Evolutionary conservation across 2,329 filamentous ascomycete genomes (phyloP).

Genomic region (Tricladium varicosporioides): DNA sequence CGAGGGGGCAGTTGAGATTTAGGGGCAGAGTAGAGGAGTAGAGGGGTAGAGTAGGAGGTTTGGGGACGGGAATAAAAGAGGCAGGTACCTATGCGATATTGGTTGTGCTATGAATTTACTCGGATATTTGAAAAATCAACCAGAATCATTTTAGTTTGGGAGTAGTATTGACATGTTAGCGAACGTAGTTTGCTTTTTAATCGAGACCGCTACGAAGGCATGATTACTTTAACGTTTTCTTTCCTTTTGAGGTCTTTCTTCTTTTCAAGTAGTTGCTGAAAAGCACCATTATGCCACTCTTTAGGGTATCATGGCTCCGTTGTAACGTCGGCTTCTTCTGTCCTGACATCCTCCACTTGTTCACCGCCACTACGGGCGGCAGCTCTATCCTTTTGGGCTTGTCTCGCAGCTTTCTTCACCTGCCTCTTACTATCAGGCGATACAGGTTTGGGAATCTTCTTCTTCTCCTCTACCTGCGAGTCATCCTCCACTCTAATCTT

Average conservation of each 20-base stretch:
- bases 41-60: too few relatives aligned
- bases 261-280: background rate
- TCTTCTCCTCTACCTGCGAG: slow-evolving; percentile 7
- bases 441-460: background rate
- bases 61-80: background rate
- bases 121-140: too few relatives aligned
- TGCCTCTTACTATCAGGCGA: slow-evolving; percentile 25
- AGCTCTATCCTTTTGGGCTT: slow-evolving; percentile 20
- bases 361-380: background rate
- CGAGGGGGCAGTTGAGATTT: slow-evolving; percentile 49
- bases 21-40: background rate
- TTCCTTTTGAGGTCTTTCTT: background rate
- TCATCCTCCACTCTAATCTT: slow-evolving; percentile 22
- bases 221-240: background rate
- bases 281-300: background rate
- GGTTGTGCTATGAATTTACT: too few relatives aligned
- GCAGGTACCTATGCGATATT: too few relatives aligned
- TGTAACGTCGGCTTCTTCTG: background rate
- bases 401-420: slow-evolving; percentile 26
- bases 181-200: too few relatives aligned
- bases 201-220: too few relatives aligned
- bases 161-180: too few relatives aligned
- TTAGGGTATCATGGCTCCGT: background rate
- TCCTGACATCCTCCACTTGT: background rate
- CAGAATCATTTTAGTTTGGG: too few relatives aligned